phyloP scores from a whole-genome alignment of 1,139 yeast species.

The Scheffersomyces lignicola region DNA sequence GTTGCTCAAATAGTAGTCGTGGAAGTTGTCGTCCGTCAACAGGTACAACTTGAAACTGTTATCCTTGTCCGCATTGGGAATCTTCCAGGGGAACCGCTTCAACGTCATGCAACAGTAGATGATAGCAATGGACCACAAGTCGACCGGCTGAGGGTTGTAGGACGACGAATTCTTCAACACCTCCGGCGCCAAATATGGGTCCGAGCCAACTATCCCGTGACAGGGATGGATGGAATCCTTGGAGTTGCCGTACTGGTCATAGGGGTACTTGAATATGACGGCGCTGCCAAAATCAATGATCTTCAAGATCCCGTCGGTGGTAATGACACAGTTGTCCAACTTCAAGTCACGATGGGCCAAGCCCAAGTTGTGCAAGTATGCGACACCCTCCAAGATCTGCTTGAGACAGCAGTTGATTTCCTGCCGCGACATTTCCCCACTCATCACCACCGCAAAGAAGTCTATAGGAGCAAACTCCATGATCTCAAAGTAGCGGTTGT shows the following conservation, averaged over 20 bases:
- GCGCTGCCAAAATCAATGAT: conserved; percentile 97
- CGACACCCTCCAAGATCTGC: conserved; percentile 82
- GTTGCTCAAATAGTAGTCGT: conserved; percentile 51
- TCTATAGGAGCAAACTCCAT: conserved; percentile 98
- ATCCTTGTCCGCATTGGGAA: conserved; percentile 79
- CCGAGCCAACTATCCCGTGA: conserved; percentile 95
- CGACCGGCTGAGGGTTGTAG: conserved; percentile 92
- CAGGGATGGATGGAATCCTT: conserved; percentile 69
- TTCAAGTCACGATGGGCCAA: conserved; percentile 94
- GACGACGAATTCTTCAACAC: conserved; percentile 66
- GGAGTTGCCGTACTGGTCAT: conserved; percentile 53
- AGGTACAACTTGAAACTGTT: conserved; percentile 69
- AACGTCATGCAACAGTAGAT: conserved; percentile 95
- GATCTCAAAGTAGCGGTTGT: conserved; percentile 84
- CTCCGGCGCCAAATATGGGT: conserved; percentile 97
- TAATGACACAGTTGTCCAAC: conserved; percentile 90
- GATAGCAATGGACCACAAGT: conserved; percentile 93
- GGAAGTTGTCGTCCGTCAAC: conserved; percentile 56
- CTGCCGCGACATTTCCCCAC: conserved; percentile 81
- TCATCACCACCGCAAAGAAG: conserved; percentile 96
- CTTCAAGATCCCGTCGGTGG: conserved; percentile 82
- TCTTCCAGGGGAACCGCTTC: conserved; percentile 96
- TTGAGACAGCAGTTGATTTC: conserved; percentile 90
- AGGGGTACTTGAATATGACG: conserved; percentile 89
- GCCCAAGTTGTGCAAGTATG: conserved; percentile 83